Base-by-base conservation (phyloP, 805 yeast genomes). In the Hanseniaspora singularis region DNA sequence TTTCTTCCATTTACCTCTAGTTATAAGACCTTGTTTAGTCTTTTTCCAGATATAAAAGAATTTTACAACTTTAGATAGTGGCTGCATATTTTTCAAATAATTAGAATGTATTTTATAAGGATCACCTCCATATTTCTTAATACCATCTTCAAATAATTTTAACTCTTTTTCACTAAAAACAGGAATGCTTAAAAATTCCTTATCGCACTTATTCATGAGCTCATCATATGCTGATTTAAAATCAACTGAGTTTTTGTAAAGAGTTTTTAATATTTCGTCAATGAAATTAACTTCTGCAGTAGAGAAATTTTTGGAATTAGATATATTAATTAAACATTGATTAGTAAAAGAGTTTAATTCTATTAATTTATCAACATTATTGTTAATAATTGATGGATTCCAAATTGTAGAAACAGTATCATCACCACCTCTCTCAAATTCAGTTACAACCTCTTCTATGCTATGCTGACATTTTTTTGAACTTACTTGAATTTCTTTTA, bases 41-140 rank as follows among this genome's bases (percentile, higher is more conserved):
- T 88, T 88, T 62, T 88, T 88, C 97, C 97, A 89, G 45, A 85
- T 65, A 56, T 89, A 89, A 57, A 86, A 89, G 59, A 71, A 87
- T 49, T 96, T 64, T 1, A 89, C 97, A 52, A 87, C 69, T 79
- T 80, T 83, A 0, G 88, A 73, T 47, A 77, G 66, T 0, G 86
- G 67, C 54, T 83, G 94, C 0, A 87, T 72, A 26, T 72, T 72
- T 57, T 76, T 77, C 24, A 92, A 64, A 19, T 16, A 43, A 16
- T 43, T 12, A 5, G 20, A 23, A 18, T 43, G 31, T 6, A 43
- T 43, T 18, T 43, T 43, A 15, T 36, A 43, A 2, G 47, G 47
- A 54, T 88, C 95, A 56, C 83, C 77, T 4, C 95, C 96, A 57
- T 72, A 72, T 47, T 73, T 70, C 28, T 67, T 67, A 10, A 89